phyloP scores from a whole-genome alignment of 169 alveolate species.

The Sarcocystis neurona region DNA sequence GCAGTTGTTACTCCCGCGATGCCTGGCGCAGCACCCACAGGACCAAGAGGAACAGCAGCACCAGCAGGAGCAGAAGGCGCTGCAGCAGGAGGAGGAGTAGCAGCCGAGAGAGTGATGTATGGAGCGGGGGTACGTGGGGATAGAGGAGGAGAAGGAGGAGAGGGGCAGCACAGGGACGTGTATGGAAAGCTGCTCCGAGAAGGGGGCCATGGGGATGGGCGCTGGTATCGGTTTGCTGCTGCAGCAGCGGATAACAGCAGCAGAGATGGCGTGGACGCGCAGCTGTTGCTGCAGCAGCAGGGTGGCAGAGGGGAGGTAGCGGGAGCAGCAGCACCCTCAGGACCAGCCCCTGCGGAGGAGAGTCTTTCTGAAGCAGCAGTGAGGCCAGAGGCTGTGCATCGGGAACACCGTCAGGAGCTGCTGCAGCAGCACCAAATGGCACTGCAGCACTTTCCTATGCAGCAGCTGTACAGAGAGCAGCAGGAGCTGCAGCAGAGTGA shows the following conservation, averaged over 20 bases:
- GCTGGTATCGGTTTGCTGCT: slow-evolving; percentile 27
- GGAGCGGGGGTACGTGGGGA: slow-evolving; percentile 33
- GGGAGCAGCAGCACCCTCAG: not conserved
- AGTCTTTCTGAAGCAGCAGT: too few relatives aligned
- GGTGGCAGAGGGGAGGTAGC: not conserved
- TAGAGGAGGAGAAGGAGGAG: not conserved
- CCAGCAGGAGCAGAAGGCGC: slow-evolving; percentile 32
- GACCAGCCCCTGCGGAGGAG: not conserved
- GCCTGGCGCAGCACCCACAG: slow-evolving; percentile 37
- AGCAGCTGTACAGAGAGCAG: too few relatives aligned
- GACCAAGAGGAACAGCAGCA: not conserved
- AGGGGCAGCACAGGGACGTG: slow-evolving; percentile 3
- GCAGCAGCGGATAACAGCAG: slow-evolving; percentile 43
- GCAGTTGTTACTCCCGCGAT: slow-evolving; percentile 6
- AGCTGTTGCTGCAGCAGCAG: too few relatives aligned
- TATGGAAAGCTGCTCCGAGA: not conserved
- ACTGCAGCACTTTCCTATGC: too few relatives aligned
- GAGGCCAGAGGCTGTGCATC: too few relatives aligned
- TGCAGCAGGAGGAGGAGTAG: not conserved
- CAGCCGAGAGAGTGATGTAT: not conserved
- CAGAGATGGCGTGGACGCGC: too few relatives aligned
- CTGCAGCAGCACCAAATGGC: too few relatives aligned
- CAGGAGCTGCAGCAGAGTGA: too few relatives aligned
- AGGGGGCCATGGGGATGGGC: not conserved
- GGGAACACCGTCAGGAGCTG: too few relatives aligned